Base-by-base conservation (phyloP, 768 basidiomycete species). In the Podaxis sp. region DNA sequence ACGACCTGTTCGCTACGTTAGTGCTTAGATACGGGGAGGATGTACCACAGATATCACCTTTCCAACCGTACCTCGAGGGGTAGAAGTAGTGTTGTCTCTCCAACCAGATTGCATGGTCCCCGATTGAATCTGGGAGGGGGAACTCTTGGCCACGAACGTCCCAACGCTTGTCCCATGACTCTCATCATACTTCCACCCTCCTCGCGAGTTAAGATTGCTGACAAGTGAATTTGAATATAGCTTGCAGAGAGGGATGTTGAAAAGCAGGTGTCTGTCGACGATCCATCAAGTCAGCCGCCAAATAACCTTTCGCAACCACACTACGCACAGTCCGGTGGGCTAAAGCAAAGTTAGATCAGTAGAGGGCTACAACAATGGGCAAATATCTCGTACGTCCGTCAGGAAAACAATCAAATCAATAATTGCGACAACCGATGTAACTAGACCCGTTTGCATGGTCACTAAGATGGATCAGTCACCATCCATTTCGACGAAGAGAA, bases 141-240 rank as follows among this genome's bases (percentile, higher is more conserved):
- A 6, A n/a, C 19, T 12, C 17, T 17, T 43, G 41, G 17, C 41
- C 19, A 22, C 37, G 36, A 25, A 38, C 22, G 22, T 50, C 19
- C 49, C 54, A n/a, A 50, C n/a, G 49, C 19, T 22, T 2, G 49
- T 9, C 19, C 22, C 33, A 4, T 11, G 11, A 3, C 6, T 55
- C 15, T 19, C 33, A 9, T 40, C 22, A 36, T 66, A 63, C n/a
- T 69, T 66, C 76, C 75, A 77, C 24, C 71, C 71, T 38, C 66
- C 66, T 15, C 75, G 64, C 8, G 73, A 69, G 51, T 78, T 76
- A 55, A 78, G 65, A 25, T 66, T 76, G 50, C 77, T 77, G 73
- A 80, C 69, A 25, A 79, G 68, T 1, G 74, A 74, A 67, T 77
- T 79, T n/a, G 77, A 75, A 66, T 77, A 77, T 6, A 80, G 69